Conservation (phyloP, 2,329 filamentous ascomycete species). For the Aschersonia sp. region DNA sequence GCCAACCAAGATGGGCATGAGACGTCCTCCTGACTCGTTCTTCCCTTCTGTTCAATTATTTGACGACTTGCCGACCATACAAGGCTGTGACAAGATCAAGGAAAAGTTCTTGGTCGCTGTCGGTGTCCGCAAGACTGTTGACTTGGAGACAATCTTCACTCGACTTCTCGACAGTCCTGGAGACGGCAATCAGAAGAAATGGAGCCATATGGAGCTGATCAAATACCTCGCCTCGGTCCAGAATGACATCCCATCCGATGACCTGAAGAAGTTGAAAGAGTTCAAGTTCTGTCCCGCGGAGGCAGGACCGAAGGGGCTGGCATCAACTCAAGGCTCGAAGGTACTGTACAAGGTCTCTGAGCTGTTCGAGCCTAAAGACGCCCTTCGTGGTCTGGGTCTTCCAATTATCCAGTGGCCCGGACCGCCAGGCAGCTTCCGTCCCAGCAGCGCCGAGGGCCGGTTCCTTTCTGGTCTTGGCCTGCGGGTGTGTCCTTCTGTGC, state of each 20-base stretch:
- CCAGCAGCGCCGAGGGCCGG: slow-evolving; percentile 53
- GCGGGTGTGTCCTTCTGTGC: slow-evolving; percentile 52
- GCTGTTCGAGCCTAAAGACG: slow-evolving; percentile 64
- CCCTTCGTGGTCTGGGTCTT: slow-evolving; percentile 53
- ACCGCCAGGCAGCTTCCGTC: slow-evolving; percentile 43
- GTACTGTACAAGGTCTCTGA: slow-evolving; percentile 59
- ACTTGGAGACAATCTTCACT: slow-evolving; percentile 85
- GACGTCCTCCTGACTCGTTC: slow-evolving; percentile 70
- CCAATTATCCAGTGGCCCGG: slow-evolving; percentile 75
- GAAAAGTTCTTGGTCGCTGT: slow-evolving; percentile 76
- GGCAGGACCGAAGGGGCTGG: slow-evolving; percentile 37
- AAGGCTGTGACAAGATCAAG: slow-evolving; percentile 64
- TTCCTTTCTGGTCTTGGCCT: slow-evolving; percentile 66
- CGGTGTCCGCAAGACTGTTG: slow-evolving; percentile 85
- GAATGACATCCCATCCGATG: slow-evolving; percentile 71
- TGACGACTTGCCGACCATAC: slow-evolving; percentile 76
- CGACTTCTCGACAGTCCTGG: slow-evolving; percentile 54
- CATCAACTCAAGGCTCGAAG: slow-evolving; percentile 33
- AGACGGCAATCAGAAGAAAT: slow-evolving; percentile 44
- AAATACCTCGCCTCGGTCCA: slow-evolving; percentile 85
- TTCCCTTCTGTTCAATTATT: slow-evolving; percentile 91
- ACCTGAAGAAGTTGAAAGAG: slow-evolving; percentile 63
- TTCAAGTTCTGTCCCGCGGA: slow-evolving; percentile 77
- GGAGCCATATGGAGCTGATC: slow-evolving; percentile 90
- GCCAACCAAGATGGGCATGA: slow-evolving; percentile 86